Evolutionary conservation across 768 basidiomycete genomes (phyloP).

Genomic region (Chlorophyllum brunneum): DNA sequence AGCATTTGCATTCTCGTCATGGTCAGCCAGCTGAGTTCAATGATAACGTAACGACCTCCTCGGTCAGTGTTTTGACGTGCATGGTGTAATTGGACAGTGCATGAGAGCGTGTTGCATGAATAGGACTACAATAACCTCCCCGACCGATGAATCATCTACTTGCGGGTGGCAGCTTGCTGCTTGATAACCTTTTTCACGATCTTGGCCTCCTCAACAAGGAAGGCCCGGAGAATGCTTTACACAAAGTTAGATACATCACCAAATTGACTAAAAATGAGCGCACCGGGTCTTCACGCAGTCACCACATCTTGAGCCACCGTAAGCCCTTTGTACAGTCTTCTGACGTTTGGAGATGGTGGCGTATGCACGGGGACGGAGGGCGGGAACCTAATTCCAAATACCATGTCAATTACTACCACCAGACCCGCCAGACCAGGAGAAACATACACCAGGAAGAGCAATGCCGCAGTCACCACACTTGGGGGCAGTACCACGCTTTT

Average conservation of each 20-base stretch:
- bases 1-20: background rate
- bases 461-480: slow-evolving; percentile 99
- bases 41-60: slow-evolving; percentile 16
- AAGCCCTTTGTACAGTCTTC: slow-evolving; percentile 95
- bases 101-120: slow-evolving; percentile 19
- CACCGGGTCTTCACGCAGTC: slow-evolving; percentile 94
- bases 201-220: slow-evolving; percentile 99
- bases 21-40: background rate
- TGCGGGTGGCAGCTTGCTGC: slow-evolving; percentile 43
- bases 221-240: slow-evolving; percentile 90
- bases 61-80: slow-evolving; percentile 23
- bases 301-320: slow-evolving; percentile 97
- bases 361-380: slow-evolving; percentile 94
- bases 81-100: slow-evolving; percentile 21
- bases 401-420: background rate
- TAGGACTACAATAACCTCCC: slow-evolving; percentile 12
- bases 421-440: background rate
- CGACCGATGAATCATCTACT: slow-evolving; percentile 26
- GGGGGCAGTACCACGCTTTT: slow-evolving; percentile 87
- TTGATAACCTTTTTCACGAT: slow-evolving; percentile 99
- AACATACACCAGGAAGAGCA: slow-evolving; percentile 87
- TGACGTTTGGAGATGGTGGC: slow-evolving; percentile 95
- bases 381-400: slow-evolving; percentile 67
- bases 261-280: slow-evolving; percentile 21
- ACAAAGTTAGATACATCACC: slow-evolving; percentile 1